Evolutionary conservation across 257 asterid genomes (phyloP), one percentile per base, ranked within the genome.

Genomic region (Jasminum sambac): DNA sequence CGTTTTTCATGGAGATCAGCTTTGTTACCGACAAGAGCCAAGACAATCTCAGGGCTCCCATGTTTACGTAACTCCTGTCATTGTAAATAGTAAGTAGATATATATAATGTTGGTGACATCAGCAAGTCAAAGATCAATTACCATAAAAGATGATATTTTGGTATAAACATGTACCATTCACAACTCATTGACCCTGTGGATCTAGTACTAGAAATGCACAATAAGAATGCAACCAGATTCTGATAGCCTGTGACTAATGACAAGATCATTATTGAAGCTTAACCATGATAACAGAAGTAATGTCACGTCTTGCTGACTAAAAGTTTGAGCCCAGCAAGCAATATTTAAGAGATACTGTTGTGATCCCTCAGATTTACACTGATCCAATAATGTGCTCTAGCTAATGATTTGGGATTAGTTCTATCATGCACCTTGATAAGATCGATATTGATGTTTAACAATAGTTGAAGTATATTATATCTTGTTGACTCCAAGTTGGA

Each of bases 11-110:
- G 78, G 68, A 95, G 94, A 89, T 95, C 99, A 9, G 98, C 99
- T 83, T 95, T 95, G 67, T 95, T 95, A 67, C 99, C 99, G 61
- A 95, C 99, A 76, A 95, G 79, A 75, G 99, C 97, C 98, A 95
- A 78, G 80, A 95, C 88, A 73, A 95, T 95, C 70, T 88, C 98
- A 25, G 98, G 95, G 78, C 90, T 91, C 63, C 98, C 99, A 57
- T 95, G 99, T 79, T 95, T 95, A 85, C 90, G 96, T 69, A 95
- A 81, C 78, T 95, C 98, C 99, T 95, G 71, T 14, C 58, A 70
- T 39, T 25, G 59, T 46, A 24, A 69, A 70, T 52, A 50, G 70
- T 24, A n/a, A n/a, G n/a, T n/a, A n/a, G n/a, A n/a, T n/a, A n/a
- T n/a, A n/a, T n/a, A n/a, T n/a, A n/a, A n/a, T n/a, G n/a, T n/a